Conservation (phyloP, 192 early-diverging fungal species). For the Backusella sp. region DNA sequence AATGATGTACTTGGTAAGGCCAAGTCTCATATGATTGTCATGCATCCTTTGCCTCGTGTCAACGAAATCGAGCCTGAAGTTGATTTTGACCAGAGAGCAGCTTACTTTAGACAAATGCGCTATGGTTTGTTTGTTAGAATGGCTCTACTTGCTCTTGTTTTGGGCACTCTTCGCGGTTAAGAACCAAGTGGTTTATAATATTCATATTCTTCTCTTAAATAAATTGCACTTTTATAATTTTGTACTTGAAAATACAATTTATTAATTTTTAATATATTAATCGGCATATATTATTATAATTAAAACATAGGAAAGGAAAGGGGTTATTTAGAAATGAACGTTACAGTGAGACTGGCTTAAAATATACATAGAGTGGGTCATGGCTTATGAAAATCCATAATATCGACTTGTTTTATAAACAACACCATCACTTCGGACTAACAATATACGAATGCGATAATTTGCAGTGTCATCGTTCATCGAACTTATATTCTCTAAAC, state of each 20-base stretch:
- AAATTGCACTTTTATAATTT: background rate
- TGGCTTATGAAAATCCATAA: conserved; percentile 6
- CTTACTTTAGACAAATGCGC: conserved; percentile 98
- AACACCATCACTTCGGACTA: conserved; percentile 36
- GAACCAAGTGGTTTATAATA: background rate
- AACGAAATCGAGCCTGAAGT: conserved; percentile 97
- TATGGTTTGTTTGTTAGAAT: conserved; percentile 98
- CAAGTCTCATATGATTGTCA: conserved; percentile 96
- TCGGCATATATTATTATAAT: background rate
- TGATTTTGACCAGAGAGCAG: conserved; percentile 95
- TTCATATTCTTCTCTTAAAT: background rate
- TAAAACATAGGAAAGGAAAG: background rate
- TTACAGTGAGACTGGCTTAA: background rate
- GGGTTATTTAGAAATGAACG: background rate
- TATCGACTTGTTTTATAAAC: conserved; percentile 27
- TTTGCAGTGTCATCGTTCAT: background rate
- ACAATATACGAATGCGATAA: conserved; percentile 26
- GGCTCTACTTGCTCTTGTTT: conserved; percentile 92
- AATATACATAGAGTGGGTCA: background rate
- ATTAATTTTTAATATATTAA: background rate
- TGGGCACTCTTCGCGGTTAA: conserved; percentile 32
- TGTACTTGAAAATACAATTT: background rate
- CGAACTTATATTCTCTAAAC: background rate
- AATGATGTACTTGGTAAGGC: conserved; percentile 82
- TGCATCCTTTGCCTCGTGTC: conserved; percentile 97